Percentiles rank a stretch among this genome's conserved stretches.
Evolutionary conservation across 2,329 filamentous ascomycete genomes (phyloP).

Genomic region (Triangularia verruculosa): DNA sequence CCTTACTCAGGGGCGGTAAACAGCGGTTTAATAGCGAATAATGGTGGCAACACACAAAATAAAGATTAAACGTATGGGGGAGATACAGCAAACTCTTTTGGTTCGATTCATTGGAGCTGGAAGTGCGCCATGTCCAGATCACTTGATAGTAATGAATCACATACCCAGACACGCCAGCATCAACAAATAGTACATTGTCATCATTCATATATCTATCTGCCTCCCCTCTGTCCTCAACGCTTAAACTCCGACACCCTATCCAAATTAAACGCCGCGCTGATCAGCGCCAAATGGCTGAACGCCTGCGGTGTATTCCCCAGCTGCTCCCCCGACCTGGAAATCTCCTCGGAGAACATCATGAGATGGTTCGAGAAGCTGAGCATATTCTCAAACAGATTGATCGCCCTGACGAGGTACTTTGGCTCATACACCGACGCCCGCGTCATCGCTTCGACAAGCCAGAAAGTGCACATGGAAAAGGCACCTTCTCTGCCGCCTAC

Average conservation of each 20-base stretch:
- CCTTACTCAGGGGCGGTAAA: background rate
- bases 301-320: slow-evolving; percentile 78
- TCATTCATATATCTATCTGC: background rate
- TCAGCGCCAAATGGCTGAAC: slow-evolving; percentile 71
- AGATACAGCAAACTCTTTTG: no score
- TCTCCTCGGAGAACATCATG: slow-evolving; percentile 77
- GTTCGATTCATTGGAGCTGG: no score
- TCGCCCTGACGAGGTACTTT: slow-evolving; percentile 60
- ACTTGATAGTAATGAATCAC: no score
- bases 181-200: background rate
- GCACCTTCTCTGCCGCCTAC: slow-evolving; percentile 73
- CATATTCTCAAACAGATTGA: slow-evolving; percentile 76
- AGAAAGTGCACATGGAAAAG: slow-evolving; percentile 80
- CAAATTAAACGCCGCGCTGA: slow-evolving; percentile 75
- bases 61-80: no score
- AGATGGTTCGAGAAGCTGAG: slow-evolving; percentile 73
- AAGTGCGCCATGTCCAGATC: background rate
- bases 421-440: slow-evolving; percentile 62
- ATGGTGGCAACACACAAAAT: no score
- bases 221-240: background rate
- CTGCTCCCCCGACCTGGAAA: slow-evolving; percentile 70
- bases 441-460: slow-evolving; percentile 76
- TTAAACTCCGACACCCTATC: slow-evolving; percentile 44
- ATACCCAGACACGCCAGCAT: no score
- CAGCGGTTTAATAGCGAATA: background rate